Evolutionary conservation across 2,329 filamentous ascomycete species (phyloP), one percentile per base, ranked within the genome.

Genomic region (Epichloe sibirici): DNA sequence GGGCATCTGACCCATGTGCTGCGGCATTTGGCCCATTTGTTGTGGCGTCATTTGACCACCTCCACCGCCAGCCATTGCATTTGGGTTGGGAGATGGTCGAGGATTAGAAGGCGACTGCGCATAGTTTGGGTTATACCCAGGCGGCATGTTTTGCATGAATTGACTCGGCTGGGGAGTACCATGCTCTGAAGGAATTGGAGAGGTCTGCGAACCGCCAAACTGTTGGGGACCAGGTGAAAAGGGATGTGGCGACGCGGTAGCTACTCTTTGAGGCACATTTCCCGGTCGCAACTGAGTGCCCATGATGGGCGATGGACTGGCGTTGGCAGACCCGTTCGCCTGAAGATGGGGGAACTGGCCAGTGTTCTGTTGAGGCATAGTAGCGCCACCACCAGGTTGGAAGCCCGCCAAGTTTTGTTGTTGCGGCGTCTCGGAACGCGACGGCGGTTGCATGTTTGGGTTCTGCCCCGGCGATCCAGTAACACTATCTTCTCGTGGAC

Each of bases 221-320:
- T 86, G 85, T 59, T 86, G 84, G 35, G 79, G 77, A 53, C 83
- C 83, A 15, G 87, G 86, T 2, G 87, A 90, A 66, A 94, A 95
- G 1, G 89, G 88, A 67, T 93, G 91, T 3, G 93, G 91, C 35
- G 93, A 97, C 44, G 89, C 86, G 45, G 91, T 96, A 58, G 90
- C 86, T 67, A 97, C 88, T 63, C 90, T 77, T 65, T 90, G 87
- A 40, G 85, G 83, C 13, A 86, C 82, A 61, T 78, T 78, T 63
- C 86, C 81, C 37, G 83, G 78, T 56, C 82, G 80, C 65, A 84
- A 74, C 62, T 94, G 90, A 64, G 85, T 90, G 56, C 82, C 81
- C 81, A 96, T 90, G 57, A 94, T 91, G 31, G 93, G 93, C 6
- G 93, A 97, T 11, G 91, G 91, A 40, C 89, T 95, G 56, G 88